Evolutionary conservation across 495 filamentous ascomycete species (phyloP).

Genomic region (Aspergillus indologenus): DNA sequence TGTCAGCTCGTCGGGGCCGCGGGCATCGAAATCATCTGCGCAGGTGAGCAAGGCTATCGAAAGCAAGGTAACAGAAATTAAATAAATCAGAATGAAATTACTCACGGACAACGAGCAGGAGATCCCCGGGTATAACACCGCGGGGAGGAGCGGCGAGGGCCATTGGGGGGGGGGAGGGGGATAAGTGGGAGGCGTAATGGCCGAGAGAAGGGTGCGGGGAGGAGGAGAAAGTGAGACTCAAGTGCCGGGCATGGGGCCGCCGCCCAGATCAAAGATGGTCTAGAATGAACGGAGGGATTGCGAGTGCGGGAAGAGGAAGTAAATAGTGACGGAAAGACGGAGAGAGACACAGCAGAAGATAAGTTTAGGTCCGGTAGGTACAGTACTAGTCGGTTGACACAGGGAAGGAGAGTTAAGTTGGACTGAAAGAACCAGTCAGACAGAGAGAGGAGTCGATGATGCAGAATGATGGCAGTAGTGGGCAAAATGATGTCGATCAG

Average conservation of each 20-base stretch:
- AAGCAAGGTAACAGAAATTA: conserved; percentile 9
- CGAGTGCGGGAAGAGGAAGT: background rate
- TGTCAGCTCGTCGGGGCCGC: conserved; percentile 89
- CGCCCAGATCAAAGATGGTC: conserved; percentile 6
- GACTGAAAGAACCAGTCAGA: background rate
- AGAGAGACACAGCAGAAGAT: background rate
- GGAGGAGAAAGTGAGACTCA: conserved; percentile 10
- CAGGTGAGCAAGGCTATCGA: conserved; percentile 14
- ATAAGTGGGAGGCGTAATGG: conserved; percentile 4
- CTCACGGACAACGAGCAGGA: conserved; percentile 76
- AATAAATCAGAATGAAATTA: conserved; percentile 24
- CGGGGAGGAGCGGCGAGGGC: conserved; percentile 37
- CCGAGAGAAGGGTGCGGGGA: conserved; percentile 11
- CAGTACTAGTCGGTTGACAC: no score
- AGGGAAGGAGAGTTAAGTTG: no score
- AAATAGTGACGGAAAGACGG: background rate
- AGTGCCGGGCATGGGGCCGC: conserved; percentile 4
- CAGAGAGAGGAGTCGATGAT: background rate
- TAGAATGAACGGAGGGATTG: conserved; percentile 5
- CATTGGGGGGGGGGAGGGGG: conserved; percentile 25
- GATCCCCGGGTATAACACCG: conserved; percentile 60
- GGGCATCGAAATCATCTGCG: conserved; percentile 78
- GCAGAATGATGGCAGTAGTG: background rate
- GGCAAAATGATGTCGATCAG: background rate
- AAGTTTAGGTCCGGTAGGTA: no score